These are phyloP conservation scores for Exophiala bonariae DNA, from an alignment of 2,329 filamentous ascomycete species.

Conservation along the genomic window DNA sequence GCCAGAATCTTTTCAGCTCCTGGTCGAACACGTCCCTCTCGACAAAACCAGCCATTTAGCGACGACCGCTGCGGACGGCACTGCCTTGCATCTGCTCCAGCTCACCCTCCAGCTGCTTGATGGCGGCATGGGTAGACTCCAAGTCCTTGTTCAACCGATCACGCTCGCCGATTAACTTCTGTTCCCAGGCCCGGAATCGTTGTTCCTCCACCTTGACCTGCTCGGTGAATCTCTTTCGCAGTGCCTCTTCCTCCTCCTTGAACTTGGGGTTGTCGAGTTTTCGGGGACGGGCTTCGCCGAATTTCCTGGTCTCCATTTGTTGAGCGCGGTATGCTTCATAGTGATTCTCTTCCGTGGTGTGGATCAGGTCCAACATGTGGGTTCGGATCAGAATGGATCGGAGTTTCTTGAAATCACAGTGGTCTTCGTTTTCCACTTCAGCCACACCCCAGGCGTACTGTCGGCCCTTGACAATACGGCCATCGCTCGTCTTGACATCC, in stretches of 20 bases:
- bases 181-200: slow-evolving; percentile 98
- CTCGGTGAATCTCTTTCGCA: slow-evolving; percentile 98
- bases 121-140: slow-evolving; percentile 88
- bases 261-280: slow-evolving; percentile 99
- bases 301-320: slow-evolving; percentile 99
- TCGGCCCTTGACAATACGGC: slow-evolving; percentile 95
- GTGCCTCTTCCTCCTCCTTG: slow-evolving; percentile 98
- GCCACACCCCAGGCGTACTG: slow-evolving; percentile 99
- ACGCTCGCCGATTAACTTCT: slow-evolving; percentile 98
- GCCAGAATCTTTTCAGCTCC: slow-evolving; percentile 16
- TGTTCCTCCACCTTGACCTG: slow-evolving; percentile 99
- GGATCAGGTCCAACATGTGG: slow-evolving; percentile 99
- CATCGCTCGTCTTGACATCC: slow-evolving; percentile 94
- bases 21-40: background rate
- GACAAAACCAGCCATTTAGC: slow-evolving; percentile 53
- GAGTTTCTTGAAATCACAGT: slow-evolving; percentile 99
- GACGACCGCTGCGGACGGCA: slow-evolving; percentile 86
- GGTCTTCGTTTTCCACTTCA: slow-evolving; percentile 99
- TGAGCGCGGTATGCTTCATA: slow-evolving; percentile 99
- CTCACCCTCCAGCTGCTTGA: slow-evolving; percentile 70
- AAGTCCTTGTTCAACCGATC: slow-evolving; percentile 99
- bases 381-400: slow-evolving; percentile 98
- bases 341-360: slow-evolving; percentile 98
- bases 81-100: slow-evolving; percentile 91
- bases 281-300: slow-evolving; percentile 92